Percentiles rank a stretch among this genome's conserved stretches.
These are phyloP conservation scores for Epichloe sibirici DNA, from an alignment of 2,329 filamentous ascomycete species.

Conservation along the genomic window DNA sequence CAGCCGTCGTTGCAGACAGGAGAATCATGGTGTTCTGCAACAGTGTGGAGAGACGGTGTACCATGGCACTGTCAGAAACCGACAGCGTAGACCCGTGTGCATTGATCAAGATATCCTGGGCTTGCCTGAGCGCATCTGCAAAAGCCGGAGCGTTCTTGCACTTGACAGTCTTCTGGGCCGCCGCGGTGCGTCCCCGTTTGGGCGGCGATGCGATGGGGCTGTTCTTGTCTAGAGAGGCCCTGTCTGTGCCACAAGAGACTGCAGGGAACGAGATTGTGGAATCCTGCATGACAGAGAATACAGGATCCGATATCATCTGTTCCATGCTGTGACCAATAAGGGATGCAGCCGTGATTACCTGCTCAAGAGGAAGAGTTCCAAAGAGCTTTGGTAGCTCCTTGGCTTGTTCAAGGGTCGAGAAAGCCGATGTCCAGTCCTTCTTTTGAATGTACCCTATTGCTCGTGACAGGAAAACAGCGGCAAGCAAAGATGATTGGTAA, in stretches of 20 bases:
- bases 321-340: constrained; percentile 57
- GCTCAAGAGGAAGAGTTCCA: constrained; percentile 32
- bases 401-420: constrained; percentile 40
- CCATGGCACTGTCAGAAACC: constrained; percentile 42
- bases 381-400: constrained; percentile 30
- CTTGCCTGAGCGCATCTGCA: constrained; percentile 47
- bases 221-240: constrained; percentile 22
- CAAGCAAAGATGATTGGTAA: constrained; percentile 25
- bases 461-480: constrained; percentile 23
- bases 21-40: constrained; percentile 54
- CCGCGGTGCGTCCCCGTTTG: constrained; percentile 17
- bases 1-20: constrained; percentile 46
- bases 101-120: constrained; percentile 52
- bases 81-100: constrained; percentile 46
- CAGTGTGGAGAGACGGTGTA: constrained; percentile 51
- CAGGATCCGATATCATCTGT: constrained; percentile 65
- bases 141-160: constrained; percentile 29
- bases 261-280: constrained; percentile 83
- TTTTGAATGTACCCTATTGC: constrained; percentile 34
- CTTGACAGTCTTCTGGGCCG: constrained; percentile 17
- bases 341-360: constrained; percentile 54
- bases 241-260: constrained; percentile 35
- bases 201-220: constrained; percentile 25
- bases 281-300: constrained; percentile 82
- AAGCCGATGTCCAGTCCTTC: constrained; percentile 46